A percentile compares a stretch with the other conserved stretches of the same genome.
phyloP scores from a whole-genome alignment of 192 early-diverging fungal species.

The Coemansia nantahalensis region DNA sequence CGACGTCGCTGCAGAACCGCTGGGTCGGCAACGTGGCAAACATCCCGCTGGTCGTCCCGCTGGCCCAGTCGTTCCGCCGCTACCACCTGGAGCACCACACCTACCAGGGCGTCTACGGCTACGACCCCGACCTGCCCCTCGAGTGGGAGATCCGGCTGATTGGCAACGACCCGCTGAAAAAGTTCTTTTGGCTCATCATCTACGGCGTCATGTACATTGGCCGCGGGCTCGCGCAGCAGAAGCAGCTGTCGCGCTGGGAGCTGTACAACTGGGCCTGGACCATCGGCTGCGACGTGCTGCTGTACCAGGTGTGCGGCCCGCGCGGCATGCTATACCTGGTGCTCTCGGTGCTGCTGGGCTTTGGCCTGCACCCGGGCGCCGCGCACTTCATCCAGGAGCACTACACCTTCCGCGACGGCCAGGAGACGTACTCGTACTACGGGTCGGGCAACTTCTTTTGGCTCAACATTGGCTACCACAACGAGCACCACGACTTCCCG shows the following conservation, averaged over 20 bases:
- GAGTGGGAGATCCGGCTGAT: constrained; percentile 82
- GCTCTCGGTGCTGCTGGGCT: constrained; percentile 74
- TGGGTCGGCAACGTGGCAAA: constrained; percentile 81
- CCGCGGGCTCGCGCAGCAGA: constrained; percentile 66
- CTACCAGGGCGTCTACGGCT: constrained; percentile 91
- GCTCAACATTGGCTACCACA: constrained; percentile 97
- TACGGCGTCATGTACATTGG: constrained; percentile 86
- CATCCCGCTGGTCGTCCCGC: constrained; percentile 77
- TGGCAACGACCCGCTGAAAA: constrained; percentile 63
- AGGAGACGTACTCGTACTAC: constrained; percentile 98
- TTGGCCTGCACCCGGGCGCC: constrained; percentile 87
- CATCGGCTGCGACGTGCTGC: constrained; percentile 53
- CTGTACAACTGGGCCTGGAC: constrained; percentile 75
- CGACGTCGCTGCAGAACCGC: constrained; percentile 73
- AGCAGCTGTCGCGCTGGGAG: constrained; percentile 73
- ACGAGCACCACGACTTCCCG: constrained; percentile 97
- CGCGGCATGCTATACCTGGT: constrained; percentile 69
- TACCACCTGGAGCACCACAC: constrained; percentile 97
- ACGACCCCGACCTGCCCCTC: constrained; percentile 91
- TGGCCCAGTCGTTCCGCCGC: constrained; percentile 77
- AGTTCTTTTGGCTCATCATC: constrained; percentile 78
- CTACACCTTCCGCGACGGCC: constrained; percentile 89
- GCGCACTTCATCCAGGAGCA: constrained; percentile 98
- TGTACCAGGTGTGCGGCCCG: constrained; percentile 59
- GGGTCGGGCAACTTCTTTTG: constrained; percentile 81